Conservation (phyloP, 805 yeast species). For the Osmozyma mogii region DNA sequence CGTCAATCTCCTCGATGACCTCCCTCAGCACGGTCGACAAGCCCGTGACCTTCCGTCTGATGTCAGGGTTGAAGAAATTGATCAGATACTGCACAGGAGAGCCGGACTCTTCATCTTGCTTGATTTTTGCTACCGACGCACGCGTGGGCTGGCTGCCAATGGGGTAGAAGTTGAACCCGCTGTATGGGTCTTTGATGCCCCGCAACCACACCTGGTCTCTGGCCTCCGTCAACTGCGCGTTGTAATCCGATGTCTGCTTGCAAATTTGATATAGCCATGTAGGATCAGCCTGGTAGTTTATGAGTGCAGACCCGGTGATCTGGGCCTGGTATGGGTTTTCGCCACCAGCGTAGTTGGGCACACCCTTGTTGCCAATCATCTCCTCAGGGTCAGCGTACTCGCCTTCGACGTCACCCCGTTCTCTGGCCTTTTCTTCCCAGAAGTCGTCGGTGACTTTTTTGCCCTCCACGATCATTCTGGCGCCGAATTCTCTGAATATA, state of each 20-base stretch:
- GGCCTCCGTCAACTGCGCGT: constrained; percentile 49
- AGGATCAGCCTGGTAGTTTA: constrained; percentile 46
- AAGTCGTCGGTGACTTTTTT: constrained; percentile 80
- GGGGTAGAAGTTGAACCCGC: constrained; percentile 76
- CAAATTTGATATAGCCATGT: constrained; percentile 86
- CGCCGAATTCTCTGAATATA: constrained; percentile 87
- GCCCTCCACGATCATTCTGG: constrained; percentile 74
- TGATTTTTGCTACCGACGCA: constrained; percentile 21
- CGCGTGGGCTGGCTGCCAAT: constrained; percentile 62
- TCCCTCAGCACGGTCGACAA: constrained; percentile 49
- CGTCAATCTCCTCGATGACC: constrained; percentile 46
- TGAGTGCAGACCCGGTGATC: constrained; percentile 33
- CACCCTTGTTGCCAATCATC: constrained; percentile 6
- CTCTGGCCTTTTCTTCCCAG: constrained; percentile 56
- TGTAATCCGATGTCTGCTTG: constrained; percentile 64
- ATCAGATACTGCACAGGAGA: constrained; percentile 34
- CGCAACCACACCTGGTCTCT: constrained; percentile 48
- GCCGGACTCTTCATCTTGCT: constrained; percentile 15
- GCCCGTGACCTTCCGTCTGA: constrained; percentile 55
- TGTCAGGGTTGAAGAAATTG: constrained; percentile 32
- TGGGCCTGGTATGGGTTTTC: constrained; percentile 20
- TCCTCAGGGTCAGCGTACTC: constrained; percentile 56
- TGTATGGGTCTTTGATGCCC: constrained; percentile 73
- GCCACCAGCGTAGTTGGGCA: constrained; percentile 8
- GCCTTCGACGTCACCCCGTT: constrained; percentile 62